Percentiles rank a stretch among this genome's conserved stretches.
Evolutionary conservation across 2,329 filamentous ascomycete species (phyloP).

Genomic region (Chaetomiaceae sp.): DNA sequence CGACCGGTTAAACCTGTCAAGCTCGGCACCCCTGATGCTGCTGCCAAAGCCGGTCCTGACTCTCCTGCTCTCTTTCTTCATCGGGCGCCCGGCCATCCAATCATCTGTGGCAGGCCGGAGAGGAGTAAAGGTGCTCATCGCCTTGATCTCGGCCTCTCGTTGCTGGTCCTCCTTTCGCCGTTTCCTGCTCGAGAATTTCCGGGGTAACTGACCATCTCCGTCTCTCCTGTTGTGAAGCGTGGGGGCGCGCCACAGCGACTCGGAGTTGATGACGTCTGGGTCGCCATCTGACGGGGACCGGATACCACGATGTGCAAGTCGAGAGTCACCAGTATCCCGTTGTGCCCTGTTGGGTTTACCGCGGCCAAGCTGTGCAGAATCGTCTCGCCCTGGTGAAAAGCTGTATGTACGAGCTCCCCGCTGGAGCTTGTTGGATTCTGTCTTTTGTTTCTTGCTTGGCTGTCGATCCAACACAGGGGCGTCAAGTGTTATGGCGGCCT

Average conservation of each 20-base stretch:
- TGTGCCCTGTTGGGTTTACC: constrained; percentile 25
- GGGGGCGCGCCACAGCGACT: constrained; percentile 38
- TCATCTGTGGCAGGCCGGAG: constrained; percentile 57
- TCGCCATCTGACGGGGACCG: background rate
- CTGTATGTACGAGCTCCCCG: constrained; percentile 51
- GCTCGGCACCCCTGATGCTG: constrained; percentile 33
- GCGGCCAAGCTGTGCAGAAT: constrained; percentile 43
- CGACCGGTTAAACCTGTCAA: constrained; percentile 47
- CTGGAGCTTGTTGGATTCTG: constrained; percentile 45
- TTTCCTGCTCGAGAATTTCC: constrained; percentile 75
- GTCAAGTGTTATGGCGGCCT: constrained; percentile 17
- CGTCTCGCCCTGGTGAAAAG: constrained; percentile 57
- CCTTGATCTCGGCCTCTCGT: constrained; percentile 81
- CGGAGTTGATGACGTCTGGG: constrained; percentile 20
- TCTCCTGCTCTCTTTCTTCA: constrained; percentile 62
- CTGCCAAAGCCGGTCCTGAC: constrained; percentile 49
- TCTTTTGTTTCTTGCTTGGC: constrained; percentile 39
- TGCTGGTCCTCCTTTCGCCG: constrained; percentile 69
- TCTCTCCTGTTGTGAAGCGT: constrained; percentile 59
- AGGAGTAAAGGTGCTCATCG: constrained; percentile 69
- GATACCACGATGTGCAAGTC: background rate
- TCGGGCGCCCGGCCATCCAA: constrained; percentile 54
- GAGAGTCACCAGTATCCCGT: constrained; percentile 16
- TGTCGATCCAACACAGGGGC: constrained; percentile 22
- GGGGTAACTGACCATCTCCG: constrained; percentile 52